A percentile compares a stretch with the other conserved stretches of the same genome.
Evolutionary conservation across 345 rosid genomes (phyloP).

Genomic region (Salix brachista): DNA sequence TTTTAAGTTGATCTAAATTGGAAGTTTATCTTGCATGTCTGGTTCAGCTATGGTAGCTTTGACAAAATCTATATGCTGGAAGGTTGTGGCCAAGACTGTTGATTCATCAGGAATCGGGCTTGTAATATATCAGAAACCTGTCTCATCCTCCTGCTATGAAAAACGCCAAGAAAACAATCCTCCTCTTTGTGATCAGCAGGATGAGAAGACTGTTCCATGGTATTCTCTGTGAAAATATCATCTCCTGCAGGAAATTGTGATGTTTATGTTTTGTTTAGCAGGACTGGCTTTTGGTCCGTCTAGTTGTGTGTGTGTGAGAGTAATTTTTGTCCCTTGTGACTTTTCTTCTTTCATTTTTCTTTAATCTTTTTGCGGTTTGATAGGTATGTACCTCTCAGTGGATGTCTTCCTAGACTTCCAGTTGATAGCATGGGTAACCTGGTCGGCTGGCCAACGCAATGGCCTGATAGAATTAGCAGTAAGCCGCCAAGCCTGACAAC

Average conservation of each 20-base stretch:
- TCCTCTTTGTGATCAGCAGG: conserved; percentile 57
- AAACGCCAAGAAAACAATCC: conserved; percentile 46
- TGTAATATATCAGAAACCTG: conserved; percentile 79
- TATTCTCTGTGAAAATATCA: conserved; percentile 21
- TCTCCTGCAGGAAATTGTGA: not conserved
- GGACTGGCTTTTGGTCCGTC: not conserved
- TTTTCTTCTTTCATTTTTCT: not conserved
- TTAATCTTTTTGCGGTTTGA: not conserved
- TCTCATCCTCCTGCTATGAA: conserved; percentile 61
- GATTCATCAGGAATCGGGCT: conserved; percentile 72
- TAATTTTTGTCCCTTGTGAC: not conserved
- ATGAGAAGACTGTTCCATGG: conserved; percentile 55
- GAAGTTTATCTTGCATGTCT: conserved; percentile 1
- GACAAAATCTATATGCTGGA: conserved; percentile 84
- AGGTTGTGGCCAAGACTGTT: conserved; percentile 52
- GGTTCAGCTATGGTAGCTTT: conserved; percentile 71
- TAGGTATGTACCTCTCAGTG: conserved; percentile 69
- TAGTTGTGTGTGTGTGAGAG: not conserved
- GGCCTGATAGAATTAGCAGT: conserved; percentile 73
- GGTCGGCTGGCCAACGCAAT: conserved; percentile 59
- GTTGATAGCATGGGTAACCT: conserved; percentile 35
- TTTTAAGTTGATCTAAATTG: conserved; percentile 8
- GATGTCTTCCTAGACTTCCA: conserved; percentile 68
- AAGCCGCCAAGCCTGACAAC: conserved; percentile 48
- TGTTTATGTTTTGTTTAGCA: not conserved